Conservation (phyloP, 768 basidiomycete genomes). For the Mycena vulgaris region DNA sequence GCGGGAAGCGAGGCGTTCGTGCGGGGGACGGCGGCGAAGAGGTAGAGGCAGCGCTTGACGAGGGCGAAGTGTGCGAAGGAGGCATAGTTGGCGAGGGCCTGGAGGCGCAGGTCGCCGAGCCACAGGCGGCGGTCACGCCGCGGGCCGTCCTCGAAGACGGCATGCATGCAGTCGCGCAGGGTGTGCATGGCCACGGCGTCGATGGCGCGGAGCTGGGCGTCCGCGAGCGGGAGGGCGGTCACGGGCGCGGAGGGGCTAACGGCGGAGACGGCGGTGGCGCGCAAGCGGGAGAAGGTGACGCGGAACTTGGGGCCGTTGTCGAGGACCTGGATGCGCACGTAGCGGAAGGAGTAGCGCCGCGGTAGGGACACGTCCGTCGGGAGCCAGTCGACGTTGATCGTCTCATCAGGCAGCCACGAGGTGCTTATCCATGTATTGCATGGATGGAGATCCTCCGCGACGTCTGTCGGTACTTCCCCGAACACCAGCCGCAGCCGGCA, state of each 20-base stretch:
- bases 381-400: slow-evolving; percentile 21
- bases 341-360: slow-evolving; percentile 20
- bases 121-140: slow-evolving; percentile 21
- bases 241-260: slow-evolving; percentile 10
- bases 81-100: slow-evolving; percentile 19
- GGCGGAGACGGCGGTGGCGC: slow-evolving; percentile 18
- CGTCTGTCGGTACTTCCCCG: slow-evolving; percentile 19
- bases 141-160: slow-evolving; percentile 22
- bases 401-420: slow-evolving; percentile 17
- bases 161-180: slow-evolving; percentile 18
- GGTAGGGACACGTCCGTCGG: slow-evolving; percentile 19
- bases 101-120: slow-evolving; percentile 19
- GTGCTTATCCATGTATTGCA: slow-evolving; percentile 18
- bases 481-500: slow-evolving; percentile 22
- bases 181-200: slow-evolving; percentile 15
- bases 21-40: too few species aligned
- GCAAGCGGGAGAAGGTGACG: slow-evolving; percentile 6
- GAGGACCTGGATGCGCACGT: slow-evolving; percentile 15
- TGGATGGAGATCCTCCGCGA: slow-evolving; percentile 22
- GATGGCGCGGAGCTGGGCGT: slow-evolving; percentile 21
- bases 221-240: slow-evolving; percentile 4
- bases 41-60: too few species aligned
- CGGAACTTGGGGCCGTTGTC: slow-evolving; percentile 16
- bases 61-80: too few species aligned
- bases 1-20: too few species aligned